Conservation (phyloP, 2,329 filamentous ascomycete species). For the Lachnum nothofagi region DNA sequence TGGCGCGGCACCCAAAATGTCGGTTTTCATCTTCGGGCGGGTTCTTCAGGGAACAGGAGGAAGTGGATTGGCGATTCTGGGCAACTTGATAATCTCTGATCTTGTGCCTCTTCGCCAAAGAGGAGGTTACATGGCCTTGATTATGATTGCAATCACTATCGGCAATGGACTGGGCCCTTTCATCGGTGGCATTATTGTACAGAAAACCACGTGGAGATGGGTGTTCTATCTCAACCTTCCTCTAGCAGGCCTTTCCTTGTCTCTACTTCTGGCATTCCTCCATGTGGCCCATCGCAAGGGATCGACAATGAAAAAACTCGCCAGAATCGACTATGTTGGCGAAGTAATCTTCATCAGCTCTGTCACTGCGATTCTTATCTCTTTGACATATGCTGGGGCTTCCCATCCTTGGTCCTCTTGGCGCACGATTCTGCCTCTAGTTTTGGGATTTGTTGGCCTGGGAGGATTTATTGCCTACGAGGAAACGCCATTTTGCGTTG, state of each 20-base stretch:
- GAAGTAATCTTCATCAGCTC: slow-evolving; percentile 53
- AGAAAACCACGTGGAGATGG: slow-evolving; percentile 36
- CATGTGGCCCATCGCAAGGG: slow-evolving; percentile 9
- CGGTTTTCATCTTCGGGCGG: background rate
- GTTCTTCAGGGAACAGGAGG: slow-evolving; percentile 49
- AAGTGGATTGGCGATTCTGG: slow-evolving; percentile 42
- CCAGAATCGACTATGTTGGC: slow-evolving; percentile 60
- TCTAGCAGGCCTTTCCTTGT: slow-evolving; percentile 11
- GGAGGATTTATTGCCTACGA: slow-evolving; percentile 39
- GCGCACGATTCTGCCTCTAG: slow-evolving; percentile 54
- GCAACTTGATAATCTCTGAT: slow-evolving; percentile 47
- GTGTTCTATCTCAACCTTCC: slow-evolving; percentile 18
- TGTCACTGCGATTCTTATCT: slow-evolving; percentile 51
- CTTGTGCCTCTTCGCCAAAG: slow-evolving; percentile 45
- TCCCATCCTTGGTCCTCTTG: slow-evolving; percentile 58
- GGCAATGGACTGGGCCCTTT: slow-evolving; percentile 37
- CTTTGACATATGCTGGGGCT: slow-evolving; percentile 57
- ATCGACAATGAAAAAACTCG: slow-evolving; percentile 29
- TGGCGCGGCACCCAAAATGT: slow-evolving; percentile 26
- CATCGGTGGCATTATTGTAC: slow-evolving; percentile 40
- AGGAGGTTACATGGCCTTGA: slow-evolving; percentile 37
- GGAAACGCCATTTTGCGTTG: slow-evolving; percentile 1
- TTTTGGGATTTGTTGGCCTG: slow-evolving; percentile 48
- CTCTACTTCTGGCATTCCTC: slow-evolving; percentile 12
- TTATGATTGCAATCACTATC: slow-evolving; percentile 34